phyloP scores from a whole-genome alignment of 208 protist genomes.

The Trypanosoma caninum region DNA sequence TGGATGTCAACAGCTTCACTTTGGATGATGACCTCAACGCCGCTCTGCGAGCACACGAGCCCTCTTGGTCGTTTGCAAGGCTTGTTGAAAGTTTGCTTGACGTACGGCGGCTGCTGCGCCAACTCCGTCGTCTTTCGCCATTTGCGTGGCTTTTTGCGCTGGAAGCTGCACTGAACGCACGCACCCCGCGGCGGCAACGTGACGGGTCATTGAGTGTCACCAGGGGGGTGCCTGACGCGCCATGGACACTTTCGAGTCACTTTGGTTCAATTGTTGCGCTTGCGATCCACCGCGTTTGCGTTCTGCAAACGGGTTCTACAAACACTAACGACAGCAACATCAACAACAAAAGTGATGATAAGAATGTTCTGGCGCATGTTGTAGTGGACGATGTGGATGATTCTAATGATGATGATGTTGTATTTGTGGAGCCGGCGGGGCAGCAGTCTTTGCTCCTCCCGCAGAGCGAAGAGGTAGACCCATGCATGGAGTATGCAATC shows the following conservation, averaged over 20 bases:
- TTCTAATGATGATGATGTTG: conserved; percentile 26
- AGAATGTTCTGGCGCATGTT: conserved; percentile 4
- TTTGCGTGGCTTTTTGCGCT: conserved; percentile 64
- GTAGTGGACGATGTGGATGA: conserved; percentile 34
- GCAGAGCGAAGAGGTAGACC: conserved; percentile 50
- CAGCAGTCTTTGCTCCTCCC: conserved; percentile 32
- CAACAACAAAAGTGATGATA: not conserved
- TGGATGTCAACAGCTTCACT: conserved; percentile 35
- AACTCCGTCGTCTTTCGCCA: conserved; percentile 28
- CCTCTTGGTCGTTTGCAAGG: conserved; percentile 48
- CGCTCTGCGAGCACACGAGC: conserved; percentile 41
- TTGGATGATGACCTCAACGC: conserved; percentile 65
- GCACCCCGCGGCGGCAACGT: conserved; percentile 21
- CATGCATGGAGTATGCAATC: conserved; percentile 49
- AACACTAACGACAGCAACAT: not conserved
- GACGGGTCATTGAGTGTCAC: not conserved
- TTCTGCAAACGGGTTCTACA: conserved; percentile 18
- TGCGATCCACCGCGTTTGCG: conserved; percentile 66
- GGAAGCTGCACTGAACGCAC: conserved; percentile 37
- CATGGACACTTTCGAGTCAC: conserved; percentile 79
- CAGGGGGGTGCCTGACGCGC: conserved; percentile 35
- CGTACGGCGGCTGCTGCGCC: conserved; percentile 66
- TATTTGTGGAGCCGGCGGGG: conserved; percentile 9
- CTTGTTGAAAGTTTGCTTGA: conserved; percentile 74
- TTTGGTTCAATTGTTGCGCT: conserved; percentile 70